These are phyloP conservation scores for Rhodotorula glutinis DNA, from an alignment of 1,284 basidiomycete species.

Conservation along the genomic window DNA sequence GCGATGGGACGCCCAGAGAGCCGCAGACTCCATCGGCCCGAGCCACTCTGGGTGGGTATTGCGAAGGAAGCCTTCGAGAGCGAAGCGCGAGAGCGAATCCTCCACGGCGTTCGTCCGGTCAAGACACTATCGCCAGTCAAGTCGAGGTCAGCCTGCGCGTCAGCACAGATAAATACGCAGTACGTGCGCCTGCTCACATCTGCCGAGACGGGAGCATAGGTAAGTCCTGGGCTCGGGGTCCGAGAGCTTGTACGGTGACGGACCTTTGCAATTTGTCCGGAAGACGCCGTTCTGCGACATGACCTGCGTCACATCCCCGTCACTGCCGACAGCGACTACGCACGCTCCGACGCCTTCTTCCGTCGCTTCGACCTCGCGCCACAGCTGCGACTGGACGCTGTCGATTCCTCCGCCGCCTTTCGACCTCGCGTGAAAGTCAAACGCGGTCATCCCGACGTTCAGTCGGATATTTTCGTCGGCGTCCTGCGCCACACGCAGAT, in stretches of 20 bases:
- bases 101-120: constrained; percentile 98
- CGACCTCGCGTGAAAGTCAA: constrained; percentile 88
- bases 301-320: constrained; percentile 62
- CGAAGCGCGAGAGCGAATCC: constrained; percentile 74
- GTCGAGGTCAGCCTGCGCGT: not conserved
- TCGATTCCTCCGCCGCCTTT: constrained; percentile 75
- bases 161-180: not conserved
- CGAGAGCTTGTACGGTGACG: not conserved
- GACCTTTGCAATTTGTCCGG: constrained; percentile 91
- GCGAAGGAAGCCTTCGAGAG: constrained; percentile 58
- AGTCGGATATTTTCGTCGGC: constrained; percentile 16
- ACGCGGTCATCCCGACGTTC: constrained; percentile 65
- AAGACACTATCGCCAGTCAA: constrained; percentile 56
- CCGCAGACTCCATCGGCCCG: constrained; percentile 49
- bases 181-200: not conserved
- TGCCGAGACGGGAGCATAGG: not conserved
- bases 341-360: constrained; percentile 78
- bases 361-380: constrained; percentile 61
- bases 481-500: constrained; percentile 53
- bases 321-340: constrained; percentile 57
- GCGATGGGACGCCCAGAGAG: constrained; percentile 81
- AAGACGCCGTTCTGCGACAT: constrained; percentile 86
- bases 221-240: not conserved
- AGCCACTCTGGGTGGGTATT: constrained; percentile 29
- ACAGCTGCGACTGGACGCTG: constrained; percentile 69